A percentile compares a stretch with the other conserved stretches of the same genome.
Conservation (phyloP, 352 stramenopile genomes). For the Peronospora belbahrii region DNA sequence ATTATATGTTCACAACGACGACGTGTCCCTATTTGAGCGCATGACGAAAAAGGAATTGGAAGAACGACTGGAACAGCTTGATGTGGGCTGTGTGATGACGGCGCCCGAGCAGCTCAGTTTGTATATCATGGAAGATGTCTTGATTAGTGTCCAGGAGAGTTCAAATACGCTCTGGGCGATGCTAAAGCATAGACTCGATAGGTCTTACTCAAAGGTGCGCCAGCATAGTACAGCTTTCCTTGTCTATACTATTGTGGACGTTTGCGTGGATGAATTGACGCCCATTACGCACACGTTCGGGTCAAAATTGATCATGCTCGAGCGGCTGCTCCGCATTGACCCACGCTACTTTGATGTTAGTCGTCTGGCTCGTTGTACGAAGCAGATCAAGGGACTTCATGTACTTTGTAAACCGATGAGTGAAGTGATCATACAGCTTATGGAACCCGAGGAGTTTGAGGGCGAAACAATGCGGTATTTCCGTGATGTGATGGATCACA, state of each 20-base stretch:
- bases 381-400: slow-evolving; percentile 71
- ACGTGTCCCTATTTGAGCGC: slow-evolving; percentile 42
- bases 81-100: slow-evolving; percentile 59
- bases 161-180: slow-evolving; percentile 41
- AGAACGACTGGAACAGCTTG: slow-evolving; percentile 44
- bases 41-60: slow-evolving; percentile 66
- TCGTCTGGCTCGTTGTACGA: slow-evolving; percentile 40
- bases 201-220: slow-evolving; percentile 75
- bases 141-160: slow-evolving; percentile 65
- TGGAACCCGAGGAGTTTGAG: slow-evolving; percentile 63
- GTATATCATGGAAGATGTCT: slow-evolving; percentile 61
- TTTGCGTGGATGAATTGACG: slow-evolving; percentile 69
- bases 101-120: slow-evolving; percentile 68
- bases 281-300: slow-evolving; percentile 70
- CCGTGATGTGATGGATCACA: slow-evolving; percentile 77
- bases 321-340: slow-evolving; percentile 47
- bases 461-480: slow-evolving; percentile 71
- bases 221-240: slow-evolving; percentile 68
- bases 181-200: slow-evolving; percentile 57
- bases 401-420: slow-evolving; percentile 65
- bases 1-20: slow-evolving; percentile 46
- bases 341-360: slow-evolving; percentile 51
- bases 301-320: slow-evolving; percentile 63
- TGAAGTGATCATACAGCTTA: slow-evolving; percentile 59
- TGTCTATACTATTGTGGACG: slow-evolving; percentile 74